Percentiles rank a stretch among this genome's conserved stretches.
Evolutionary conservation across 768 basidiomycete genomes (phyloP).

Genomic region (Piloderma croceum): DNA sequence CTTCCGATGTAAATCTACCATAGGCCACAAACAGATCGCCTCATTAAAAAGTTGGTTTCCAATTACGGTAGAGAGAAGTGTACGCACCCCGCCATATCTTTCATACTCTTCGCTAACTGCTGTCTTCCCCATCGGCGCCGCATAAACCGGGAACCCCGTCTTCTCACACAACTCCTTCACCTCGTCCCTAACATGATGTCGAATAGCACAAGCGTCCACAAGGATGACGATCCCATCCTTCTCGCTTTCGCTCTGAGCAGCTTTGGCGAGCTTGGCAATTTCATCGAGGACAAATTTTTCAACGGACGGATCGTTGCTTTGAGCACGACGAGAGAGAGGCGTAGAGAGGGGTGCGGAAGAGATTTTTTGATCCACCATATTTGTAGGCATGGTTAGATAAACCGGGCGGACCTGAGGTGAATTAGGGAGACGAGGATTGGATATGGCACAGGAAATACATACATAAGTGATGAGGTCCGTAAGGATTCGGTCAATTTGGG

Average conservation of each 20-base stretch:
- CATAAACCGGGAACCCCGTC: conserved; percentile 70
- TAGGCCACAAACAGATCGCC: conserved; percentile 1
- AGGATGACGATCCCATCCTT: conserved; percentile 62
- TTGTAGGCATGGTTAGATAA: conserved; percentile 82
- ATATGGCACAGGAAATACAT: conserved; percentile 8
- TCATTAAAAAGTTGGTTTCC: conserved; percentile 4
- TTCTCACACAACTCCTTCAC: conserved; percentile 54
- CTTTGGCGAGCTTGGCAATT: conserved; percentile 59
- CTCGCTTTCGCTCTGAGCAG: conserved; percentile 56
- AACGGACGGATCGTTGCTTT: conserved; percentile 49
- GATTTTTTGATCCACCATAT: conserved; percentile 67
- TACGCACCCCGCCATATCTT: conserved; percentile 74
- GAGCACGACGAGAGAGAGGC: conserved; percentile 45
- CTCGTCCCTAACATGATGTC: conserved; percentile 63
- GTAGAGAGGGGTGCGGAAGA: conserved; percentile 56
- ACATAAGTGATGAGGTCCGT: conserved; percentile 59
- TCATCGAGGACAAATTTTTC: conserved; percentile 70
- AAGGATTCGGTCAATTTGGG: conserved; percentile 76
- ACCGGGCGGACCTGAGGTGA: conserved; percentile 66
- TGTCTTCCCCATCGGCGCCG: conserved; percentile 79
- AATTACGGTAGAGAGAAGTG: conserved; percentile 2
- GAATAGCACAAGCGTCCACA: conserved; percentile 74
- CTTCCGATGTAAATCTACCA: conserved; percentile 70
- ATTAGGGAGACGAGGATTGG: neutral
- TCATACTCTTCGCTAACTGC: conserved; percentile 63